Base-by-base conservation (phyloP, 495 filamentous ascomycete species). In the Umbilicaria muhlenbergii region DNA sequence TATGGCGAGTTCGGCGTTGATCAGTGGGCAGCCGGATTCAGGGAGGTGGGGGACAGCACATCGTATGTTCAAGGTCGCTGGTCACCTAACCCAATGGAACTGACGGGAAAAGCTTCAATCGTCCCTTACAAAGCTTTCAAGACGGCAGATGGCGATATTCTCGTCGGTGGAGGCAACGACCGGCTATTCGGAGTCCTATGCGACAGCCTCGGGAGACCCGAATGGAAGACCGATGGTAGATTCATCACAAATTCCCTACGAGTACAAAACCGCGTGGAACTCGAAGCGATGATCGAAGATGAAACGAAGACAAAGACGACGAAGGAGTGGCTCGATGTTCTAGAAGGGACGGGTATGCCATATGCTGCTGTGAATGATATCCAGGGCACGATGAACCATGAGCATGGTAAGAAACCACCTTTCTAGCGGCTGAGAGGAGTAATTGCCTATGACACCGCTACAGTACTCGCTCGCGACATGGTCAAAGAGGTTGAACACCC, bases 281-380 rank as follows among this genome's bases (percentile, higher is more conserved):
- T 98, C 2, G 86, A 95, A 52, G 61, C 60, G 1, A 60, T 83
- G 52, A 89, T 98, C 38, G 83, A 87, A 51, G 63, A 63, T 33
- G 74, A 79, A 39, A 93, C 83, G 8, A 56, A 61, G 32, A 75
- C 77, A 47, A 87, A 81, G 65, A 93, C 84, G 6, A 96, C 88
- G 0, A 63, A 77, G 47, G 81, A 95, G 54, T 98, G 91, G 92
- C 63, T 96, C 12, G 71, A 83, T 0, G 65, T 92, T 13, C 77
- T 98, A 24, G 85, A 95, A 51, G 85, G 83, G 18, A 82, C 80
- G 46, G 91, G 91, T 15, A 78, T 96, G 78, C 91, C 91, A 10
- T 96, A 96, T 63, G 83, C 89, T 4, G 83, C 92, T 0, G 79
- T 98, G 42, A 96, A 96, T 54, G 89, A 96, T 54, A 77, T 98